Conservation (phyloP, 192 early-diverging fungal genomes). For the Backusella morwellensis region DNA sequence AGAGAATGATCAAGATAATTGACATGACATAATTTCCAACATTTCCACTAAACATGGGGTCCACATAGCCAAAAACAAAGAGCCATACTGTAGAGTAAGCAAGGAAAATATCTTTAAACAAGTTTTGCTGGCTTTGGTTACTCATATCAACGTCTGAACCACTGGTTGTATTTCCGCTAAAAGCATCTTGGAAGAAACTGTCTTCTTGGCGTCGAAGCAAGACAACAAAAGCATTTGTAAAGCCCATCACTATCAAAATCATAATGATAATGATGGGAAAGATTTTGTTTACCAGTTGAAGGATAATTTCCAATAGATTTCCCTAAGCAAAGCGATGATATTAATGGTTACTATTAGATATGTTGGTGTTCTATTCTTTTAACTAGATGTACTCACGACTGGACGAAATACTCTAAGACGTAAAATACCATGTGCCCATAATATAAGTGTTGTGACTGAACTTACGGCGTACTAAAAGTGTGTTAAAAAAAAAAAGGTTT, state of each 20-base stretch:
- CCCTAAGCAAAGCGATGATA: neutral
- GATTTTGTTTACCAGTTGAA: neutral
- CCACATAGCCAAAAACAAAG: conserved; percentile 5
- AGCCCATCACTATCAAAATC: conserved; percentile 6
- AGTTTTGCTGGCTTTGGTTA: neutral
- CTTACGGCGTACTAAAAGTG: neutral
- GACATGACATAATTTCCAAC: neutral
- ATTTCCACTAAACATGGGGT: neutral
- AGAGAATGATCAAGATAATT: neutral
- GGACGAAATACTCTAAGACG: neutral
- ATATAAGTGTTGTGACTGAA: neutral
- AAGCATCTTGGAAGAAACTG: neutral
- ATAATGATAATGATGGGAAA: neutral
- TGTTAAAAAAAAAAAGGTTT: neutral
- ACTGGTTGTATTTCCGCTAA: neutral
- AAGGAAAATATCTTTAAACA: neutral
- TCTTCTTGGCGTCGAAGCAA: neutral
- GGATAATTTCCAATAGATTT: conserved; percentile 6
- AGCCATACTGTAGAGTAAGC: neutral
- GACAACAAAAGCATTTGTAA: conserved; percentile 6
- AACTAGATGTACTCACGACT: neutral
- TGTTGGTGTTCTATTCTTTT: neutral
- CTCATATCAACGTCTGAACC: neutral
- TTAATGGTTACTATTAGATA: neutral
- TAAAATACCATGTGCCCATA: conserved; percentile 11